phyloP scores from a whole-genome alignment of 2,329 filamentous ascomycete genomes.

The Chrysoporthe puriensis region DNA sequence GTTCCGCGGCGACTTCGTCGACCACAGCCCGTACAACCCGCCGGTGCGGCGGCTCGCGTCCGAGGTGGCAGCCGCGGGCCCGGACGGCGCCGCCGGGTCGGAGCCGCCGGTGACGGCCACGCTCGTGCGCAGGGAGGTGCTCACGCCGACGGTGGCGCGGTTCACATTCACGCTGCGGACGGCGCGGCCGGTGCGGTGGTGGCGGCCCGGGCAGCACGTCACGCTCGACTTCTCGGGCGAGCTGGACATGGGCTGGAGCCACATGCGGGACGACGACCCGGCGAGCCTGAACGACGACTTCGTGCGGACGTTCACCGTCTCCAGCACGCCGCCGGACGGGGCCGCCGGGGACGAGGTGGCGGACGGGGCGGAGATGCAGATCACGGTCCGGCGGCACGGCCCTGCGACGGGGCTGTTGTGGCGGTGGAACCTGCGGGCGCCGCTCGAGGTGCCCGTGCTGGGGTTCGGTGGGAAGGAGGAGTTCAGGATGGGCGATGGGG shows the following conservation, averaged over 20 bases:
- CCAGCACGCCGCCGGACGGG: slow-evolving; percentile 58
- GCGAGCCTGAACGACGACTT: slow-evolving; percentile 82
- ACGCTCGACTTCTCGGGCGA: slow-evolving; percentile 73
- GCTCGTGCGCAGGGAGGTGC: slow-evolving; percentile 58
- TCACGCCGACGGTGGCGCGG: slow-evolving; percentile 70
- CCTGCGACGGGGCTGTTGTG: slow-evolving; percentile 69
- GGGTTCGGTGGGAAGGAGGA: slow-evolving; percentile 70
- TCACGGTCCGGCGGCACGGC: slow-evolving; percentile 73
- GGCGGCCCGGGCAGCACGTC: slow-evolving; percentile 75
- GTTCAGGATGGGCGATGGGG: slow-evolving; percentile 42
- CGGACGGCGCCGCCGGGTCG: not conserved
- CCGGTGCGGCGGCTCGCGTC: slow-evolving; percentile 64
- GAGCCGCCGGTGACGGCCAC: slow-evolving; percentile 48
- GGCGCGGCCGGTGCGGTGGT: slow-evolving; percentile 40
- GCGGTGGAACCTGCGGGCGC: slow-evolving; percentile 53
- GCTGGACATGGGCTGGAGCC: slow-evolving; percentile 73
- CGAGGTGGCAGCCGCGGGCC: slow-evolving; percentile 48
- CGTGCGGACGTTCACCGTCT: slow-evolving; percentile 81
- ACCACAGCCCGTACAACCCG: slow-evolving; percentile 80
- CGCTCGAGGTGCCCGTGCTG: slow-evolving; percentile 67
- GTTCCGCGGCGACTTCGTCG: slow-evolving; percentile 64
- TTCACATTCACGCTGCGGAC: slow-evolving; percentile 55
- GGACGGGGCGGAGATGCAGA: slow-evolving; percentile 61
- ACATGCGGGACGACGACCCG: slow-evolving; percentile 84
- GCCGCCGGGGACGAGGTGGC: slow-evolving; percentile 22